Percentiles rank a stretch among this genome's conserved stretches.
Conservation (phyloP, 495 filamentous ascomycete genomes). For the Podospora australis region DNA sequence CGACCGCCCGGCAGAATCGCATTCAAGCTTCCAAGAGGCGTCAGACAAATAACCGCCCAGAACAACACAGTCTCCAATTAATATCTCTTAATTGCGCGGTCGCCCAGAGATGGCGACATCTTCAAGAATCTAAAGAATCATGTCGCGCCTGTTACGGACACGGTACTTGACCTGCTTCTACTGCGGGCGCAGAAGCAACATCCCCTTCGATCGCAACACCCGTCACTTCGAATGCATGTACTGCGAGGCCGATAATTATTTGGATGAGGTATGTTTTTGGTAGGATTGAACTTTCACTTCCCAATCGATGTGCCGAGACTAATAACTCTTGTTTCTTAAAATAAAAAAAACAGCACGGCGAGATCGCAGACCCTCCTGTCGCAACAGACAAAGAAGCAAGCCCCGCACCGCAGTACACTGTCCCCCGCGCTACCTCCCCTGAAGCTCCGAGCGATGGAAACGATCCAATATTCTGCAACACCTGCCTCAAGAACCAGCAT, state of each 20-base stretch:
- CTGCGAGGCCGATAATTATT: slow-evolving; percentile 77
- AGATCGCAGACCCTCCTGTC: slow-evolving; percentile 81
- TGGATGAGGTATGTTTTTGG: slow-evolving; percentile 53
- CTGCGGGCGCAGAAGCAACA: slow-evolving; percentile 57
- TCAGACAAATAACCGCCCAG: neutral
- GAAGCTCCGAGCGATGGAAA: slow-evolving; percentile 25
- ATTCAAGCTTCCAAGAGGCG: neutral
- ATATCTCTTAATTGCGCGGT: neutral
- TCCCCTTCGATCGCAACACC: slow-evolving; percentile 44
- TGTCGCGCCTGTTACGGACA: slow-evolving; percentile 24
- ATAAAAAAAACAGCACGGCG: no score
- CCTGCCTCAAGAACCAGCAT: slow-evolving; percentile 77
- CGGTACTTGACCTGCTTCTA: slow-evolving; percentile 64
- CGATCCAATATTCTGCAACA: slow-evolving; percentile 58
- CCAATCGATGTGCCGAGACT: neutral
- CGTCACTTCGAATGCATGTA: slow-evolving; percentile 60
- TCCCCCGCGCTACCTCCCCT: slow-evolving; percentile 28
- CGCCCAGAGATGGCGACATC: slow-evolving; percentile 11
- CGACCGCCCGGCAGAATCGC: slow-evolving; percentile 31
- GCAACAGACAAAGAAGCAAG: slow-evolving; percentile 33
- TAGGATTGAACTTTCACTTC: neutral
- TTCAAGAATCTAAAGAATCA: slow-evolving; percentile 9
- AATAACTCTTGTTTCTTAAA: neutral
- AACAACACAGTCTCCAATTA: neutral
- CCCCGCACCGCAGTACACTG: slow-evolving; percentile 29